Conservation (phyloP, 2,329 filamentous ascomycete species). For the Fusarium globosum region DNA sequence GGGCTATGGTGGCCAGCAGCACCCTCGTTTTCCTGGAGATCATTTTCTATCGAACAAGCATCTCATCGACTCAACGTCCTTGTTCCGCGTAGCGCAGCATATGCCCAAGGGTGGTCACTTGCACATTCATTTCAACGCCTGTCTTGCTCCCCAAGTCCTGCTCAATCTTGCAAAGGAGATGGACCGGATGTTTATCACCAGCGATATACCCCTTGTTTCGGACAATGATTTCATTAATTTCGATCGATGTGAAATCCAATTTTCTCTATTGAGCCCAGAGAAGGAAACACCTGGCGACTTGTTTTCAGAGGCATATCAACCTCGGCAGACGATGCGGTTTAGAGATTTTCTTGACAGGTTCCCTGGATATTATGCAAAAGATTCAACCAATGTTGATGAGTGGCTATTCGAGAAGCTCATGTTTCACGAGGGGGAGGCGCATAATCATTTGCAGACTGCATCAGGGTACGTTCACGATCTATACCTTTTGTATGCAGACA, state of each 20-base stretch:
- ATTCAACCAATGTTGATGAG: conserved; percentile 48
- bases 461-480: conserved; percentile 59
- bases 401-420: conserved; percentile 74
- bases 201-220: conserved; percentile 59
- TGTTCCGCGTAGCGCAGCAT: conserved; percentile 66
- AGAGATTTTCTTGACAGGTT: conserved; percentile 54
- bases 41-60: conserved; percentile 68
- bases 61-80: conserved; percentile 64
- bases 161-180: conserved; percentile 66
- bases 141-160: conserved; percentile 69
- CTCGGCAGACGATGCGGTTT: conserved; percentile 59
- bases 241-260: conserved; percentile 69
- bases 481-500: background rate
- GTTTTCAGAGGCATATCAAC: conserved; percentile 61
- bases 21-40: conserved; percentile 61
- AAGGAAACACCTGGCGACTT: conserved; percentile 56
- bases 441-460: conserved; percentile 61
- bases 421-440: conserved; percentile 69
- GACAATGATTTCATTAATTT: conserved; percentile 57
- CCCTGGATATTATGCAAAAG: conserved; percentile 38
- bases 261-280: conserved; percentile 60
- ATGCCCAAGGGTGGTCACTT: conserved; percentile 80
- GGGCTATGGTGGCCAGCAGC: conserved; percentile 58
- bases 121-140: conserved; percentile 84
- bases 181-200: conserved; percentile 76